phyloP scores from a whole-genome alignment of 345 rosid genomes.

The Eutrema yunnanense region DNA sequence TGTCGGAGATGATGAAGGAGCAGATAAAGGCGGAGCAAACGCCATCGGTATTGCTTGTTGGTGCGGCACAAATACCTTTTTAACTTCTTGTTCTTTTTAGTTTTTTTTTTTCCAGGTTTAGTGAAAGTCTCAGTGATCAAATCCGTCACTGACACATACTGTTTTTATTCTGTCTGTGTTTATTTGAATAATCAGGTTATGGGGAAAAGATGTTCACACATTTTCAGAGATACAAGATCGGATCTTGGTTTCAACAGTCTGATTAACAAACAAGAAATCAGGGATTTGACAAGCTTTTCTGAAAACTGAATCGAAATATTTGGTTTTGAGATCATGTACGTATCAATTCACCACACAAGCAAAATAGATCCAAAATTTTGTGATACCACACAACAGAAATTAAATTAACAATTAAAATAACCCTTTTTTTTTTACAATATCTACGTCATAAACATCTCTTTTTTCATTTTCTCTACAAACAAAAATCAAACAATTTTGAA shows the following conservation, averaged over 20 bases:
- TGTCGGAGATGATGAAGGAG: conserved; percentile 69
- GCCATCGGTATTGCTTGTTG: conserved; percentile 73
- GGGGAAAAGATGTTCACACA: conserved; percentile 69
- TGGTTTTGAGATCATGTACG: too few species aligned
- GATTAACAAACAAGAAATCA: too few species aligned
- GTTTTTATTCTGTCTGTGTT: background rate
- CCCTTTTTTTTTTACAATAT: too few species aligned
- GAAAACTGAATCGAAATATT: too few species aligned
- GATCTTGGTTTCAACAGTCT: conserved; percentile 25
- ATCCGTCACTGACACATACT: background rate
- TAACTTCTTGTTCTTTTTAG: background rate
- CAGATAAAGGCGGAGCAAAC: conserved; percentile 76
- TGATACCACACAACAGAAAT: too few species aligned
- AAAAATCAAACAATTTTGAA: too few species aligned
- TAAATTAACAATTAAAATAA: too few species aligned
- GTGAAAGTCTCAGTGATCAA: background rate
- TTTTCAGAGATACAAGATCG: conserved; percentile 56
- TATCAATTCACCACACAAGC: too few species aligned
- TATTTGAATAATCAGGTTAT: conserved; percentile 43
- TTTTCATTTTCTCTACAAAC: too few species aligned
- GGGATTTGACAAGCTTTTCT: too few species aligned
- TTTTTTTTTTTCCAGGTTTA: background rate
- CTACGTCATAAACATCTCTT: too few species aligned
- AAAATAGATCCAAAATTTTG: too few species aligned
- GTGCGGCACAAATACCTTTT: conserved; percentile 31